Percentiles rank a stretch among this genome's conserved stretches.
These are phyloP conservation scores for Solanum neorickii DNA, from an alignment of 257 asterid species.

Conservation along the genomic window DNA sequence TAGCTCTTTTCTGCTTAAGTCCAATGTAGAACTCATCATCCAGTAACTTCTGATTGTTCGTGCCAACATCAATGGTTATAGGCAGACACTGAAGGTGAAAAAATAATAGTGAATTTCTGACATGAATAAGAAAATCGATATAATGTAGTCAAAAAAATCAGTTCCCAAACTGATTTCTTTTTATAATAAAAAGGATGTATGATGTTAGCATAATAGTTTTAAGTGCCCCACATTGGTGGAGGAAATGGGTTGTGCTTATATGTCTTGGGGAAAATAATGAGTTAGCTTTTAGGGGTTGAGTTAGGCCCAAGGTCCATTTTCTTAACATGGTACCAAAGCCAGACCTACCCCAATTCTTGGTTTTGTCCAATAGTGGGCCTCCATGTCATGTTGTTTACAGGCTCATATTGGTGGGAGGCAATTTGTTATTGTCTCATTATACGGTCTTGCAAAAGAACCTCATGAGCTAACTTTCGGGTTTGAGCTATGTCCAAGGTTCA, in stretches of 20 bases:
- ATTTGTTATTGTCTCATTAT: background rate
- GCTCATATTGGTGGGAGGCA: background rate
- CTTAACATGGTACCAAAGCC: background rate
- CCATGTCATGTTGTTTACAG: background rate
- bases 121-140: background rate
- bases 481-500: background rate
- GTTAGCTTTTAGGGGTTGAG: background rate
- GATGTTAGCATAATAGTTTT: background rate
- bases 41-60: slow-evolving; percentile 63
- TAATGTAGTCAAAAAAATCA: background rate
- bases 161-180: background rate
- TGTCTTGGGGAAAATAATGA: background rate
- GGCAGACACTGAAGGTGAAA: slow-evolving; percentile 62
- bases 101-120: background rate
- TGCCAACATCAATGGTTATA: slow-evolving; percentile 83
- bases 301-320: background rate
- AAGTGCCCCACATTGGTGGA: background rate
- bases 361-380: background rate
- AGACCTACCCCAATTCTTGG: background rate
- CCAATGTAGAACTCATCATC: slow-evolving; percentile 90
- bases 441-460: background rate
- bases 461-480: background rate
- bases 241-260: background rate
- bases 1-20: slow-evolving; percentile 68
- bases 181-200: background rate